Conservation (phyloP, 345 rosid species). For the Bruguiera gymnorhiza region DNA sequence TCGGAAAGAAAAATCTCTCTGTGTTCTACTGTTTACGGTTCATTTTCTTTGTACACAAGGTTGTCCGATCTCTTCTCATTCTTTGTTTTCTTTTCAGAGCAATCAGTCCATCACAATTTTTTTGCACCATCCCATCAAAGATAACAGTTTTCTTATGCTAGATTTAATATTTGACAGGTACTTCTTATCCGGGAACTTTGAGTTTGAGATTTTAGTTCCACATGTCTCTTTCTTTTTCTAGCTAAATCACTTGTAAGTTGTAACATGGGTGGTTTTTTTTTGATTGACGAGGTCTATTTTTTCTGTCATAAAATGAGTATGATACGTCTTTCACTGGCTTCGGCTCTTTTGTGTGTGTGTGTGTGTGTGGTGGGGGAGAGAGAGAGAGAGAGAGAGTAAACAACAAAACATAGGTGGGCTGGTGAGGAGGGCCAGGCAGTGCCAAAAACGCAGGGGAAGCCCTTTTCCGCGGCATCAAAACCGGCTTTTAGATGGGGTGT, state of each 20-base stretch:
- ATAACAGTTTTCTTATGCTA: neutral
- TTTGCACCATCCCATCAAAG: too few species aligned
- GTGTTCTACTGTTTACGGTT: constrained; percentile 7
- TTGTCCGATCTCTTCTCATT: constrained; percentile 6
- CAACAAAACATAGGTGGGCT: constrained; percentile 24
- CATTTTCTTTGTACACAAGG: constrained; percentile 35
- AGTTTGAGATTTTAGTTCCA: constrained; percentile 11
- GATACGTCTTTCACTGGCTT: neutral
- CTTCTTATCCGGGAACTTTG: constrained; percentile 20
- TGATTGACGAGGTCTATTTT: neutral
- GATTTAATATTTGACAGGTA: neutral
- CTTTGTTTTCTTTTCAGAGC: neutral
- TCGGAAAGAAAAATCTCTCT: constrained; percentile 40
- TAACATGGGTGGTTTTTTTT: neutral
- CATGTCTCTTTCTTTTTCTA: neutral
- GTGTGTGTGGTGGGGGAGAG: neutral
- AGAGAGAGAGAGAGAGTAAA: neutral
- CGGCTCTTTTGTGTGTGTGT: neutral
- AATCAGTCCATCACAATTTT: too few species aligned
- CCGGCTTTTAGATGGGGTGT: constrained; percentile 53
- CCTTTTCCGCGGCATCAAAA: constrained; percentile 61
- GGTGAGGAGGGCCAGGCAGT: constrained; percentile 24
- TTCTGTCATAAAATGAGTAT: neutral
- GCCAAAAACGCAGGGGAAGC: constrained; percentile 56
- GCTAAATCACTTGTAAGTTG: constrained; percentile 1